Evolutionary conservation across 2,329 filamentous ascomycete genomes (phyloP).

Genomic region (Thelonectria blattea): DNA sequence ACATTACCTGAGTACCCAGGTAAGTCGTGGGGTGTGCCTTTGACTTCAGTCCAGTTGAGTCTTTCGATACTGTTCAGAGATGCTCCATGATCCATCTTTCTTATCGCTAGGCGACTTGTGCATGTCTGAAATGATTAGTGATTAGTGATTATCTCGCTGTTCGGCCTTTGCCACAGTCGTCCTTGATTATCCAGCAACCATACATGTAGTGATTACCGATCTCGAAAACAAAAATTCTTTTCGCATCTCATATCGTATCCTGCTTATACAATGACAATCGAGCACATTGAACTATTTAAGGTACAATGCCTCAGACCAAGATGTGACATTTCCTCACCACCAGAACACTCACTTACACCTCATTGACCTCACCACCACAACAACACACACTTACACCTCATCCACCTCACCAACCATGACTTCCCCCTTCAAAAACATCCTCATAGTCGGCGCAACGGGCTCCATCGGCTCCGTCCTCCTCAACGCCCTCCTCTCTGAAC

Average conservation of each 20-base stretch:
- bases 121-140: too few species aligned
- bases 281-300: not conserved
- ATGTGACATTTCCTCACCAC: not conserved
- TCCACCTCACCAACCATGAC: not conserved
- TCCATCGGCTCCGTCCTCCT: conserved; percentile 29
- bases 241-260: not conserved
- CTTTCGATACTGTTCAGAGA: too few species aligned
- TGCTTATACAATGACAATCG: not conserved
- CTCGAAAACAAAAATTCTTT: too few species aligned
- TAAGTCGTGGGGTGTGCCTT: too few species aligned
- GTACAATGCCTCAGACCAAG: not conserved
- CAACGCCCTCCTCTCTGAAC: conserved; percentile 36
- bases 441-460: not conserved
- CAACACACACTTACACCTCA: not conserved
- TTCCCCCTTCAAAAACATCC: not conserved
- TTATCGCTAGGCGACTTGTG: too few species aligned
- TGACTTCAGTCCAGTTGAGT: too few species aligned
- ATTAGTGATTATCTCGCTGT: too few species aligned
- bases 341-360: not conserved
- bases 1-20: too few species aligned
- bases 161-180: too few species aligned
- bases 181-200: too few species aligned
- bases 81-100: too few species aligned
- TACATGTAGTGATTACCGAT: too few species aligned
- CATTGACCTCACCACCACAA: not conserved